Percentiles rank a stretch among this genome's conserved stretches.
Evolutionary conservation across 371 early-diverging fungal species (phyloP).

Genomic region (Smittium mucronatum): DNA sequence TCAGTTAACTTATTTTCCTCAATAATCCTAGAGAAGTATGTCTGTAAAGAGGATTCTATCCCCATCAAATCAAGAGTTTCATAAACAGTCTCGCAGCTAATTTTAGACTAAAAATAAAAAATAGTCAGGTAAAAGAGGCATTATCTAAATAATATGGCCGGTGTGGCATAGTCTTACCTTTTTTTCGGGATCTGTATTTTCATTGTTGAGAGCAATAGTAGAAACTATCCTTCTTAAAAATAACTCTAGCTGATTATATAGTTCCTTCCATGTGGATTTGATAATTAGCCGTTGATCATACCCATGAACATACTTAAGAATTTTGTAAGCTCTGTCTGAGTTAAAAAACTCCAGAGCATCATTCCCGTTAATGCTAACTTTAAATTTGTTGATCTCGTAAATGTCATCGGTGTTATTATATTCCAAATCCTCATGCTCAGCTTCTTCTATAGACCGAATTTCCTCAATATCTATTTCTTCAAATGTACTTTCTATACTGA

Average conservation of each 20-base stretch:
- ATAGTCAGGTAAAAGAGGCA: neutral
- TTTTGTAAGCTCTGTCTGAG: neutral
- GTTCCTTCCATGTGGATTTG: neutral
- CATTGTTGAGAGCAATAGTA: neutral
- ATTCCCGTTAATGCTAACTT: neutral
- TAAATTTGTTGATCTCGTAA: neutral
- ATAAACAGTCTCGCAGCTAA: neutral
- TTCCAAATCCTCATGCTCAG: neutral
- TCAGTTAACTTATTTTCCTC: neutral
- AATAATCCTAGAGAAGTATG: neutral
- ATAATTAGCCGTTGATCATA: neutral
- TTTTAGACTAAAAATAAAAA: neutral
- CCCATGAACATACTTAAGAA: neutral
- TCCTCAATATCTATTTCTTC: neutral
- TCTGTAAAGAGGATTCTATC: neutral
- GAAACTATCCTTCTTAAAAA: neutral
- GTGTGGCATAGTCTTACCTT: neutral
- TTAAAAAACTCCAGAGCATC: neutral
- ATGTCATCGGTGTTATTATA: neutral
- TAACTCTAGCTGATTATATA: neutral
- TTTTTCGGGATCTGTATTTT: neutral
- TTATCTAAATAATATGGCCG: neutral
- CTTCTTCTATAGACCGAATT: neutral
- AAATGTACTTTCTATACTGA: neutral
- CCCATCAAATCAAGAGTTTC: neutral